phyloP scores from a whole-genome alignment of 352 stramenopile species.

The Phytophthora idaei region DNA sequence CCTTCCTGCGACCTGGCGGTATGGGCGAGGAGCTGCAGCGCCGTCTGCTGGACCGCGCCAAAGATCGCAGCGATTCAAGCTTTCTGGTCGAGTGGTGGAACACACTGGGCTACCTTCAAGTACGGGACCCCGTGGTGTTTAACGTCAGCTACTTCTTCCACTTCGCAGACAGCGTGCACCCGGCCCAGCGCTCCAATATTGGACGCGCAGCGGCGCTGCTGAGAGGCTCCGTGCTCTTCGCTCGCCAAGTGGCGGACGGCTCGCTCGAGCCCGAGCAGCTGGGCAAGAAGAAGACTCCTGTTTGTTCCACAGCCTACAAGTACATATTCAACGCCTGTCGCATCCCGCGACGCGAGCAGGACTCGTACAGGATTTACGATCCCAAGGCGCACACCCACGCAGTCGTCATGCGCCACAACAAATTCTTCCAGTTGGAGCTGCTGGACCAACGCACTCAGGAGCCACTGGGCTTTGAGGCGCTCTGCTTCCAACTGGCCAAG shows the following conservation, averaged over 20 bases:
- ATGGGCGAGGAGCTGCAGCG: conserved; percentile 82
- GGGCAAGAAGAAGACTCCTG: conserved; percentile 86
- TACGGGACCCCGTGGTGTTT: conserved; percentile 84
- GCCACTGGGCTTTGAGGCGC: conserved; percentile 60
- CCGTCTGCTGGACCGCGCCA: conserved; percentile 61
- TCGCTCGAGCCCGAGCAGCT: conserved; percentile 88
- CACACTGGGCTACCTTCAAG: conserved; percentile 73
- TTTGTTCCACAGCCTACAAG: conserved; percentile 94
- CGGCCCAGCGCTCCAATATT: conserved; percentile 63
- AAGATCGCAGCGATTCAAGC: conserved; percentile 67
- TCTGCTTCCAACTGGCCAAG: conserved; percentile 60
- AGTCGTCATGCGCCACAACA: conserved; percentile 88
- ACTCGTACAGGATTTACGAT: conserved; percentile 92
- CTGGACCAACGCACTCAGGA: conserved; percentile 43
- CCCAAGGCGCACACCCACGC: conserved; percentile 84
- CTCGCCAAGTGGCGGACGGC: conserved; percentile 87
- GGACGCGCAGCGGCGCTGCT: conserved; percentile 85
- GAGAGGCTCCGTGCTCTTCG: conserved; percentile 88
- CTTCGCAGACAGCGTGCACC: conserved; percentile 69
- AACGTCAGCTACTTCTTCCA: conserved; percentile 93
- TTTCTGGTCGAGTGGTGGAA: conserved; percentile 86
- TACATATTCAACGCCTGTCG: conserved; percentile 97
- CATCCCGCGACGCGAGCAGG: conserved; percentile 78
- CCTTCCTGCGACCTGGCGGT: conserved; percentile 64
- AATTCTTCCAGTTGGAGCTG: conserved; percentile 73